Evolutionary conservation across 106 monocot genomes (phyloP).

Genomic region (Dendrobium chrysotoxum): DNA sequence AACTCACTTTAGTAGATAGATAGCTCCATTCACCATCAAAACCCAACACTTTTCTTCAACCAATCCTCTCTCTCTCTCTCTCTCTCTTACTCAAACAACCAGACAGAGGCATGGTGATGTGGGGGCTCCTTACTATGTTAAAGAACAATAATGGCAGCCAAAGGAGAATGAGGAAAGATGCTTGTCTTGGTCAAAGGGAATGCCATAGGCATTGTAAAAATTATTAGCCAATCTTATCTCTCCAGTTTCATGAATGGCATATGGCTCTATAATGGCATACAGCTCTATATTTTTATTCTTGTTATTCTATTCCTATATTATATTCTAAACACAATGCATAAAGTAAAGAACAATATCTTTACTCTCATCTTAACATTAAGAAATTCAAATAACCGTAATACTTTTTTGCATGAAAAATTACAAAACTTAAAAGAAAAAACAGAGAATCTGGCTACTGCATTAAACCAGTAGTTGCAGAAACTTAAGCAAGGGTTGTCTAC

Average conservation of each 20-base stretch:
- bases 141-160: conserved; percentile 7
- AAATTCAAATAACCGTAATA: too few relatives aligned
- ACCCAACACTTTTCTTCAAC: not conserved
- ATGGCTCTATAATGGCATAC: too few relatives aligned
- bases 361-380: too few relatives aligned
- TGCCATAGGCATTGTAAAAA: not conserved
- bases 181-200: not conserved
- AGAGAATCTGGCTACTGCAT: too few relatives aligned
- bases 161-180: not conserved
- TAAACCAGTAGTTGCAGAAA: too few relatives aligned
- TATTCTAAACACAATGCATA: not conserved
- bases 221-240: not conserved
- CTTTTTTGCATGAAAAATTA: too few relatives aligned
- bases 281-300: not conserved
- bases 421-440: too few relatives aligned
- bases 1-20: conserved; percentile 5
- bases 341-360: not conserved
- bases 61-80: conserved; percentile 1
- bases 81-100: not conserved
- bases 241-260: too few relatives aligned
- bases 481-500: too few relatives aligned
- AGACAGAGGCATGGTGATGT: not conserved
- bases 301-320: not conserved
- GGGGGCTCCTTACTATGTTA: not conserved
- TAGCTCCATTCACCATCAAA: not conserved